A percentile compares a stretch with the other conserved stretches of the same genome.
phyloP scores from a whole-genome alignment of 345 rosid genomes.

The Leavenworthia alabamica region DNA sequence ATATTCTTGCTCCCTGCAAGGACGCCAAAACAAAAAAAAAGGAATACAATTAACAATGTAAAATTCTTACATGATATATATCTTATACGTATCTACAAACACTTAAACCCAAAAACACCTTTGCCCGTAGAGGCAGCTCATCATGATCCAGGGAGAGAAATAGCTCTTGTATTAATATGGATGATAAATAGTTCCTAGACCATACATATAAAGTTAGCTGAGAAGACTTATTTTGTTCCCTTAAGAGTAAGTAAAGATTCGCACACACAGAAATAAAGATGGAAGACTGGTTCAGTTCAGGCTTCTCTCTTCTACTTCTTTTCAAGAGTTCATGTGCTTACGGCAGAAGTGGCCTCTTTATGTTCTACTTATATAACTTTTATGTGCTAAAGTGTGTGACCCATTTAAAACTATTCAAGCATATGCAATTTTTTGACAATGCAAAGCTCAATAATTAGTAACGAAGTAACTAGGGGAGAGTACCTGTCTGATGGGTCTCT shows the following conservation, averaged over 20 bases:
- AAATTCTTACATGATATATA: conserved; percentile 10
- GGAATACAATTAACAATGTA: conserved; percentile 11
- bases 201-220: conserved; percentile 32
- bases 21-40: conserved; percentile 12
- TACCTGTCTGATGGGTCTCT: conserved; percentile 99
- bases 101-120: conserved; percentile 38
- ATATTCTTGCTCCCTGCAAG: conserved; percentile 85
- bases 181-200: conserved; percentile 94
- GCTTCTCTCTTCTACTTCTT: conserved; percentile 8
- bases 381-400: background rate
- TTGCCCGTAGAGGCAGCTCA: conserved; percentile 85
- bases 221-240: background rate
- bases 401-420: background rate
- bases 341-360: conserved; percentile 8
- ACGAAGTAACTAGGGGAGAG: background rate
- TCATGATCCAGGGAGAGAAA: conserved; percentile 97
- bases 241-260: background rate
- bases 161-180: conserved; percentile 89
- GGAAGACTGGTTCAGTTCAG: conserved; percentile 5
- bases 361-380: conserved; percentile 4
- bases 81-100: conserved; percentile 3
- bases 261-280: background rate
- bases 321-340: background rate
- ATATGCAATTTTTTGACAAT: background rate
- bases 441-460: background rate